phyloP scores from a whole-genome alignment of 495 filamentous ascomycete genomes.

The Hyaloscypha hepaticicola region DNA sequence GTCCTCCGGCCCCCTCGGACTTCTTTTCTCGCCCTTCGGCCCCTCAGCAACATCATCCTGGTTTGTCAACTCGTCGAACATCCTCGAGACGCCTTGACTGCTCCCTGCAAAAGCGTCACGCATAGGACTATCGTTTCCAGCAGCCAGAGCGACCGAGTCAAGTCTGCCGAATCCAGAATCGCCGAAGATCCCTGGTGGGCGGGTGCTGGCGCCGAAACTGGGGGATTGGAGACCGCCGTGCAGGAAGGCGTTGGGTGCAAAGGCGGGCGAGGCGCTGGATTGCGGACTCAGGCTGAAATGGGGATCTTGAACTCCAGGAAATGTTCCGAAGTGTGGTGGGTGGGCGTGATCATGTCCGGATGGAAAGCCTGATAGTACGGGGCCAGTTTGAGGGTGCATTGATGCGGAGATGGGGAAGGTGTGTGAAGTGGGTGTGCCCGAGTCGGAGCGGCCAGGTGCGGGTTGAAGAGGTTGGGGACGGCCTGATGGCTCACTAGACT shows the following conservation, averaged over 20 bases:
- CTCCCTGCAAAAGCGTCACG: conserved; percentile 29
- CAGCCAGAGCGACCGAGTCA: conserved; percentile 25
- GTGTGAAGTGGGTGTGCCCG: conserved; percentile 32
- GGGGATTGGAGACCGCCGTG: conserved; percentile 26
- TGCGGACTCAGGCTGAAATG: conserved; percentile 29
- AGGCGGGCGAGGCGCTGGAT: conserved; percentile 24
- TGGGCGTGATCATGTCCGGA: conserved; percentile 27
- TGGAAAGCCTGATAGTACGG: conserved; percentile 23
- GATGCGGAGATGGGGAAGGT: conserved; percentile 24
- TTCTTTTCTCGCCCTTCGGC: conserved; percentile 12
- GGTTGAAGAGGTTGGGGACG: conserved; percentile 32
- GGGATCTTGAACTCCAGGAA: conserved; percentile 20
- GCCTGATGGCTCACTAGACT: conserved; percentile 38
- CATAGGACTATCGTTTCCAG: conserved; percentile 23
- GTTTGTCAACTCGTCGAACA: conserved; percentile 54
- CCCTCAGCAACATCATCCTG: conserved; percentile 45
- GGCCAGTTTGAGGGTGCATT: conserved; percentile 22
- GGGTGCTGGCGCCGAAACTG: conserved; percentile 15
- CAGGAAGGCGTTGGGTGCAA: conserved; percentile 31
- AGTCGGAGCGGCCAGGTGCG: conserved; percentile 33
- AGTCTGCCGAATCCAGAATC: conserved; percentile 29
- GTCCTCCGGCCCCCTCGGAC: conserved; percentile 13
- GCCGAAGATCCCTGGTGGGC: conserved; percentile 28
- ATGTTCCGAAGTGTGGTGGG: conserved; percentile 22
- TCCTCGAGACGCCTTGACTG: conserved; percentile 45